Evolutionary conservation across 495 filamentous ascomycete species (phyloP), one percentile per base, ranked within the genome.

Genomic region (Venustampulla echinocandica): DNA sequence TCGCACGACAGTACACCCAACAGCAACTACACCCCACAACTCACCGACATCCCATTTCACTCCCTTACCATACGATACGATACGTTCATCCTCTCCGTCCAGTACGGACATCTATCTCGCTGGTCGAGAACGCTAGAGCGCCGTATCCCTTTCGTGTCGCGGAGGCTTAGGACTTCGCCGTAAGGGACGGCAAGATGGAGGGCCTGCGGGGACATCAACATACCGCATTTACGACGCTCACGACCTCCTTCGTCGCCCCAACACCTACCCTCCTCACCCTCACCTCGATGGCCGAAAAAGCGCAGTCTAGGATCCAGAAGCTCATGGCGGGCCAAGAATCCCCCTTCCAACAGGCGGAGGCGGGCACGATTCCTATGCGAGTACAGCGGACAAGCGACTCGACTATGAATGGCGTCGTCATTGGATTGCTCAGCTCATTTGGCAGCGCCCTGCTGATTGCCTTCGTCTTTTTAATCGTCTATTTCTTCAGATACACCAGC

Each of bases 401-500:
- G 14, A 63, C 68, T 42, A 52, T 73, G 46, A 74, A 86, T 62
- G 92, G 93, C 63, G 84, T 98, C 55, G 69, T 97, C 61, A 96
- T 98, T 61, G 92, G 90, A 49, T 80, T 98, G 57, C 69, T 96
- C 37, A 95, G 93, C n/a, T 92, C 90, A 15, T 94, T 98, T 66
- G 92, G 90, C 23, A 93, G 89, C 30, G 92, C 90, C 9, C 77
- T 80, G 6, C 71, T 97, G 25, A 86, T 94, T 23, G 80, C 84
- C 25, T 55, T 89, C 25, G 71, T 97, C 39, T 81, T 95, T 51
- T 77, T 83, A 41, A 68, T 90, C 59, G 81, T 96, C 58, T 95
- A 95, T 66, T 95, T 95, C 68, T 92, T 97, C 66, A 76, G 82
- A 63, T 90, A 94, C 68, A 96, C 92, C 35, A 76, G 73, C 42